Evolutionary conservation across 768 basidiomycete genomes (phyloP).

Genomic region (Mrakia hoshinonis): DNA sequence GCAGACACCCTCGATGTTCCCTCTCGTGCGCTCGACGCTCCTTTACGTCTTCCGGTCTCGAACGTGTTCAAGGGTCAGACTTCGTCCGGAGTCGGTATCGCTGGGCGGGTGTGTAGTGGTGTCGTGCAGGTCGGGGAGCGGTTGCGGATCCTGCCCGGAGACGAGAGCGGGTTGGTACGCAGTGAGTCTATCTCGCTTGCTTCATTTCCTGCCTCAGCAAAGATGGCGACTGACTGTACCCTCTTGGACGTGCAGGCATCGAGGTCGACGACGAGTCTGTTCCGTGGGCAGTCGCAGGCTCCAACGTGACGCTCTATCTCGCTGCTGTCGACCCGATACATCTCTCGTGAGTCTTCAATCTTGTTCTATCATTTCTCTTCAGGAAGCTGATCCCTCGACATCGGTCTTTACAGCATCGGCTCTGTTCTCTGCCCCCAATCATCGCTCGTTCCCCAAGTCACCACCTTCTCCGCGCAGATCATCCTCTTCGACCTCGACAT

Average conservation of each 20-base stretch:
- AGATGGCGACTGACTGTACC: slow-evolving; percentile 29
- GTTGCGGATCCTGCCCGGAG: slow-evolving; percentile 78
- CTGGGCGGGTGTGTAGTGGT: slow-evolving; percentile 77
- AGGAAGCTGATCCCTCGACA: neutral
- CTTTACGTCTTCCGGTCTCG: slow-evolving; percentile 78
- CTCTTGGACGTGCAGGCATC: slow-evolving; percentile 52
- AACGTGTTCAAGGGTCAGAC: slow-evolving; percentile 90
- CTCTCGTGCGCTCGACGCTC: slow-evolving; percentile 59
- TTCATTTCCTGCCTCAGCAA: neutral
- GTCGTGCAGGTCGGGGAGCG: slow-evolving; percentile 86
- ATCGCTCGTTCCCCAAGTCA: slow-evolving; percentile 65
- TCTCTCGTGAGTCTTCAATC: slow-evolving; percentile 43
- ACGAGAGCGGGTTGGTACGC: slow-evolving; percentile 72
- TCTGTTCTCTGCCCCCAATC: slow-evolving; percentile 73
- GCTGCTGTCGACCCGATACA: slow-evolving; percentile 76
- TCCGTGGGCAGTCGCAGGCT: slow-evolving; percentile 82
- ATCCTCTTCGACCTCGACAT: slow-evolving; percentile 87
- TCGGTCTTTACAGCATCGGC: slow-evolving; percentile 52
- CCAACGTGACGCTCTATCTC: slow-evolving; percentile 77
- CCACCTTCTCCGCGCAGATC: slow-evolving; percentile 71
- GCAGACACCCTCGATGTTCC: slow-evolving; percentile 76
- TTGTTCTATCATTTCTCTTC: neutral
- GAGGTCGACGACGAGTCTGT: slow-evolving; percentile 68
- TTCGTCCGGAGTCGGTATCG: slow-evolving; percentile 60
- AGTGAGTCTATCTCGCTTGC: slow-evolving; percentile 36